Evolutionary conservation across 371 early-diverging fungal genomes (phyloP), one percentile per base, ranked within the genome.

Genomic region (Quaeritorhiza haematococci): DNA sequence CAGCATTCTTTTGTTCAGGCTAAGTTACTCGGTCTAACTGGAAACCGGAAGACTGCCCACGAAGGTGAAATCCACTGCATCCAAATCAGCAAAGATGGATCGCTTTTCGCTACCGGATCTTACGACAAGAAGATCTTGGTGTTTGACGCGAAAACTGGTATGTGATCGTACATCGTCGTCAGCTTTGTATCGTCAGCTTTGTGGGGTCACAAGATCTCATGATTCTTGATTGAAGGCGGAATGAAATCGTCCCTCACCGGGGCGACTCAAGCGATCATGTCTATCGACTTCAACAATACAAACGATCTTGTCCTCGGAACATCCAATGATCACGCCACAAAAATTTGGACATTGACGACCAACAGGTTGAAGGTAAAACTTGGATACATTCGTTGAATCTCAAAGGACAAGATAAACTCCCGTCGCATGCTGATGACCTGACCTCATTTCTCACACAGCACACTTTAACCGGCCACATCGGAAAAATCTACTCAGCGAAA

Each of bases 391-490:
- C 24, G 30, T 15, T 33, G 32, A 26, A 51, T 29, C 13, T 30
- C 43, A 32, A n/a, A n/a, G n/a, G n/a, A n/a, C n/a, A n/a, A n/a
- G n/a, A n/a, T n/a, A n/a, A n/a, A n/a, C n/a, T n/a, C n/a, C n/a
- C n/a, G n/a, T n/a, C n/a, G n/a, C n/a, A n/a, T n/a, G n/a, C n/a
- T n/a, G n/a, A n/a, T n/a, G 29, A 42, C 24, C 19, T 38, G 19
- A 30, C 7, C 33, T 50, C 33, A 29, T 27, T 10, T 7, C 21
- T 60, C 38, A 23, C n/a, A 33, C 71, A 92, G 90, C 90, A 91
- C 61, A 91, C 95, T 10, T 76, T 97, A 62, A 93, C 93, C 0
- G 96, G 98, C 1, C 98, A 97, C 71, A 88, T 93, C 43, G 94
- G 94, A 26, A 90, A 92, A 68, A 93, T 97, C 0, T 90, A 82